phyloP scores from a whole-genome alignment of 352 stramenopile species.

The Phytophthora cryptogea region DNA sequence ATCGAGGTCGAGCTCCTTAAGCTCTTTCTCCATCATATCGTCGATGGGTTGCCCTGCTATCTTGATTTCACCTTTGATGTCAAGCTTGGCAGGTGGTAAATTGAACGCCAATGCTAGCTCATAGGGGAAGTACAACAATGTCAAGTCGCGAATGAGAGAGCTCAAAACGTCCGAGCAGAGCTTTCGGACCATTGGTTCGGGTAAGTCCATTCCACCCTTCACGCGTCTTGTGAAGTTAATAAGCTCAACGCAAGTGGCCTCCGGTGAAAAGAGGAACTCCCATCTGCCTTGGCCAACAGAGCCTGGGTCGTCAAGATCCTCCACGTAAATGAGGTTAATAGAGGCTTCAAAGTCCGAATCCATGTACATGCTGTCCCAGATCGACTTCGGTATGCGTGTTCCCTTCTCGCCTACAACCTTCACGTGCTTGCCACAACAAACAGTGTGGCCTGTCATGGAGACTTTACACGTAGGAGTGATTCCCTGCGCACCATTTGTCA shows the following conservation, averaged over 20 bases:
- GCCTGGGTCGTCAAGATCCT: constrained; percentile 46
- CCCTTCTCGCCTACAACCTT: constrained; percentile 80
- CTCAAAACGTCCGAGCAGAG: constrained; percentile 69
- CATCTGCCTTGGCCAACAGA: constrained; percentile 49
- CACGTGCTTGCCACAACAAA: constrained; percentile 73
- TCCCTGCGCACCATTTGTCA: constrained; percentile 65
- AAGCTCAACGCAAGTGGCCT: constrained; percentile 67
- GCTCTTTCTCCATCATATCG: constrained; percentile 57
- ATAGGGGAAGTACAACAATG: constrained; percentile 65
- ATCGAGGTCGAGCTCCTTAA: constrained; percentile 32
- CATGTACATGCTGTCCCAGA: constrained; percentile 83
- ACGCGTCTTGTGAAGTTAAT: constrained; percentile 69
- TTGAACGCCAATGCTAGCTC: constrained; percentile 66
- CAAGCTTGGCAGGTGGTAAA: constrained; percentile 54
- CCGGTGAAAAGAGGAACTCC: constrained; percentile 64
- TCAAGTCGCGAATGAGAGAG: constrained; percentile 62
- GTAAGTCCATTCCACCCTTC: constrained; percentile 70
- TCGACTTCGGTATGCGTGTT: constrained; percentile 74
- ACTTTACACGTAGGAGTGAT: constrained; percentile 74
- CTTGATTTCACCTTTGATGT: constrained; percentile 61
- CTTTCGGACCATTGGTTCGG: constrained; percentile 71
- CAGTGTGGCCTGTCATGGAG: constrained; percentile 60
- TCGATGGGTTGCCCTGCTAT: constrained; percentile 63
- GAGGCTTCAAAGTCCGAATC: constrained; percentile 67
- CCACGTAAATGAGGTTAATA: constrained; percentile 68